A percentile compares a stretch with the other conserved stretches of the same genome.
Conservation (phyloP, 495 filamentous ascomycete species). For the Chaetomidium leptoderma region DNA sequence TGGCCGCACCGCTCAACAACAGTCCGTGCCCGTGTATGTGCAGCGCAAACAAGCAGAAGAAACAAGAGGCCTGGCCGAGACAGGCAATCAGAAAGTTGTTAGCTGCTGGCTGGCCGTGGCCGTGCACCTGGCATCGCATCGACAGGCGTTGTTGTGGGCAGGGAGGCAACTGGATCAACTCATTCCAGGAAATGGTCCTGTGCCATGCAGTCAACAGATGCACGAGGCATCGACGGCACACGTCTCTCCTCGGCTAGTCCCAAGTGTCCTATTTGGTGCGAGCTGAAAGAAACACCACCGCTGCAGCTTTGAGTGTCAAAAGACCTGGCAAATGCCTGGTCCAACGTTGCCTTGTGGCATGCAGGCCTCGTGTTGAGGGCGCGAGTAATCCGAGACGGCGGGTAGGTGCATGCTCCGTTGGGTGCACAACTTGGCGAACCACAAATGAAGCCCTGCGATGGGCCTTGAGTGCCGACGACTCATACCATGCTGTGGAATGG, state of each 20-base stretch:
- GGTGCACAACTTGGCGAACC: neutral
- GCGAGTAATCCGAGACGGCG: constrained; percentile 5
- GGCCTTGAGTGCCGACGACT: neutral
- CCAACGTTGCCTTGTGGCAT: constrained; percentile 1
- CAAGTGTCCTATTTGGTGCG: neutral
- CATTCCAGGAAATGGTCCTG: neutral
- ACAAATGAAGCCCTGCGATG: neutral
- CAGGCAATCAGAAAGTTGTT: constrained; percentile 1
- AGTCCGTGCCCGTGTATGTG: constrained; percentile 14
- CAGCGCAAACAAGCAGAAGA: constrained; percentile 10
- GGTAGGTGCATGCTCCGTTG: constrained; percentile 2
- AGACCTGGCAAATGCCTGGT: neutral
- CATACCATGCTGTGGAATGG: neutral
- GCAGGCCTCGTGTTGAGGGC: constrained; percentile 5
- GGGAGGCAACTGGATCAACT: neutral
- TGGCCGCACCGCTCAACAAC: constrained; percentile 5
- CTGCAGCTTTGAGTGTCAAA: neutral
- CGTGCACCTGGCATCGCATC: too few relatives aligned
- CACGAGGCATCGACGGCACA: neutral
- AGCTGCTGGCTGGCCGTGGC: neutral
- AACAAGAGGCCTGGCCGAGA: constrained; percentile 6
- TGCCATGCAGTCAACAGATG: constrained; percentile 2
- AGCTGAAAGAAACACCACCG: neutral
- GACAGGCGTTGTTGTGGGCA: too few relatives aligned
- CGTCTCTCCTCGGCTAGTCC: neutral